Evolutionary conservation across 202 grass and related monocot species (phyloP).

Genomic region (Cymbopogon flexuosus): DNA sequence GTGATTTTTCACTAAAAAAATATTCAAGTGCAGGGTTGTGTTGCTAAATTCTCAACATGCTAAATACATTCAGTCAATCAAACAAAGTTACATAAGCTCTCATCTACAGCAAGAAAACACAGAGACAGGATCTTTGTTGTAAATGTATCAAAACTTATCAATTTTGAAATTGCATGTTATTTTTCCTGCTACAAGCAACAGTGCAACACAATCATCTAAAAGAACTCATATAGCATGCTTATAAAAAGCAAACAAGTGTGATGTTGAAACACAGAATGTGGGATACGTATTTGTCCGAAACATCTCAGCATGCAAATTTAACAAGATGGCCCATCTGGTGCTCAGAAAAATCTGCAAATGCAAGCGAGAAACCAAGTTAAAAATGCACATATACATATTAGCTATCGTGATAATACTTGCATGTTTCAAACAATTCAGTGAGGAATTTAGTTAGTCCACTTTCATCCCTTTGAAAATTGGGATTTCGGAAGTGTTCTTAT

Average conservation of each 20-base stretch:
- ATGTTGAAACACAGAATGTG: conserved; percentile 23
- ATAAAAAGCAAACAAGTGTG: conserved; percentile 1
- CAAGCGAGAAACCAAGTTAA: conserved; percentile 35
- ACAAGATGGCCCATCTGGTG: conserved; percentile 97
- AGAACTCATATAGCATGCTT: not conserved
- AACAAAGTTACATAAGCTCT: conserved; percentile 10
- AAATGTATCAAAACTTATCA: conserved; percentile 4
- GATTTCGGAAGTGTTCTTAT: conserved; percentile 3
- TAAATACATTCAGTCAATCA: conserved; percentile 5
- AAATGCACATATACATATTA: conserved; percentile 18
- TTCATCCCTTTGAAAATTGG: not conserved
- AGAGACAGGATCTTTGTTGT: not conserved
- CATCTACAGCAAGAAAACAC: not conserved
- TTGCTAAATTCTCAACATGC: conserved; percentile 4
- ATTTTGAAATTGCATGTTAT: not conserved
- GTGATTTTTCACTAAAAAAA: too few species aligned
- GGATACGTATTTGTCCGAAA: conserved; percentile 99
- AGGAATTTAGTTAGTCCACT: conserved; percentile 13
- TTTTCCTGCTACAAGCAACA: not conserved
- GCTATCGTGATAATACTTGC: not conserved
- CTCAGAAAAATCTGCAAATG: conserved; percentile 91
- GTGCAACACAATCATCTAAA: not conserved
- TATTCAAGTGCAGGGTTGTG: not conserved
- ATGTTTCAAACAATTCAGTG: conserved; percentile 5
- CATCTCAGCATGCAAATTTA: conserved; percentile 99